Base-by-base conservation (phyloP, 345 rosid genomes). In the Arabidopsis arenosa region DNA sequence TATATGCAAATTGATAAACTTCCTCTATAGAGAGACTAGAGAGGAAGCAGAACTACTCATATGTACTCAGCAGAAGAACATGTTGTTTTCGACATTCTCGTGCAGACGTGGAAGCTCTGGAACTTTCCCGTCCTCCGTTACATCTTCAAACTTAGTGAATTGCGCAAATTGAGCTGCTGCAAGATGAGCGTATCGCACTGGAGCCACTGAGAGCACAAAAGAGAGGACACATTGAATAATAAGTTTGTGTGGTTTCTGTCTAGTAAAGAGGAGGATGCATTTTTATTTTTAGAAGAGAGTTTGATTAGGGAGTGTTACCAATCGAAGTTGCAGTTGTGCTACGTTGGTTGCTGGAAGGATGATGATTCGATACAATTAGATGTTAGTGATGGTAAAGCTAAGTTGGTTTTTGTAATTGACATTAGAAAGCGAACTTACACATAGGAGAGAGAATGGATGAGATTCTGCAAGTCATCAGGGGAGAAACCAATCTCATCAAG, bases 101-200 rank as follows among this genome's bases (percentile, higher is more conserved):
- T 86, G 88, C 86, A 94, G 77, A 72, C 83, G 81, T 1, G 98
- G 98, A 12, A 92, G 93, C 76, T 87, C 90, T 11, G 83, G 89
- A 15, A 89, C 68, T 0, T 32, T 69, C 26, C 14, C 75, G 13
- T 26, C 51, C 5, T 86, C 97, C 3, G 85, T 74, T 4, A 71
- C 67, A 32, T 86, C 96, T 66, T 90, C 97, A 14, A 89, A 82
- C 82, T 89, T 92, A 9, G 83, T 40, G 82, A 90, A 92, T 67
- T 95, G 97, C 7, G 83, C 85, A 82, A 90, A 70, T 58, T 95
- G 99, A 15, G 72, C 73, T 33, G 97, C 97, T 17, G 96, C 97
- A 3, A 86, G 97, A 78, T 95, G 99, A 26, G 99, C 97, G 6
- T 92, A 92, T 35, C 89, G 85, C 59, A 95, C 82, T 0, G 99